Evolutionary conservation across 495 filamentous ascomycete genomes (phyloP).

Genomic region (Aspergillus ellipticus): DNA sequence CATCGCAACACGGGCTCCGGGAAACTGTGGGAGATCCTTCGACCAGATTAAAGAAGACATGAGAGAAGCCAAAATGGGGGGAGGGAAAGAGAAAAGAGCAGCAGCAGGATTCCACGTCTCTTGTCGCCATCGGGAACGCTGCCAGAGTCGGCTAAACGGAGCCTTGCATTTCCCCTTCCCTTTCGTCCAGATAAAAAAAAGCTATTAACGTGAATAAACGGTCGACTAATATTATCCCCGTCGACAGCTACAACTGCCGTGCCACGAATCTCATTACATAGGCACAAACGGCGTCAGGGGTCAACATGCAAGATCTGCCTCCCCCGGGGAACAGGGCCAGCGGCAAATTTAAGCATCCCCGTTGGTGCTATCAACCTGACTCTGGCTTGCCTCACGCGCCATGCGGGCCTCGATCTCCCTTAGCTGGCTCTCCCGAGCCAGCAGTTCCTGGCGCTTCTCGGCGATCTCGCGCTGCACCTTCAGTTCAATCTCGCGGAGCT

Average conservation of each 20-base stretch:
- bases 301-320: constrained; percentile 27
- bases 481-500: constrained; percentile 96
- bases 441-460: constrained; percentile 97
- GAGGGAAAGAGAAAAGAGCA: constrained; percentile 13
- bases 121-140: constrained; percentile 9
- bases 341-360: constrained; percentile 42
- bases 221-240: constrained; percentile 45
- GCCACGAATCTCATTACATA: constrained; percentile 41
- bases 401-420: constrained; percentile 88
- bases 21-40: constrained; percentile 22
- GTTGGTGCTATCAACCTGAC: constrained; percentile 40
- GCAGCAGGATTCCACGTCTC: constrained; percentile 15
- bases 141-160: constrained; percentile 19
- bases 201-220: constrained; percentile 50
- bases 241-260: constrained; percentile 39
- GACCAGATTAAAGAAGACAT: constrained; percentile 22
- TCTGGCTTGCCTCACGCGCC: constrained; percentile 61
- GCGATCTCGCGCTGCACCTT: constrained; percentile 99
- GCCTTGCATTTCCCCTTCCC: constrained; percentile 24
- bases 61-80: constrained; percentile 18
- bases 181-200: constrained; percentile 30
- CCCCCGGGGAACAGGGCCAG: constrained; percentile 20
- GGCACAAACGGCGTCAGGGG: constrained; percentile 39
- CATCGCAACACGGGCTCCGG: constrained; percentile 23
- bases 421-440: constrained; percentile 96